Conservation (phyloP, 148 eudicot genomes). For the Chenopodium suecicum region DNA sequence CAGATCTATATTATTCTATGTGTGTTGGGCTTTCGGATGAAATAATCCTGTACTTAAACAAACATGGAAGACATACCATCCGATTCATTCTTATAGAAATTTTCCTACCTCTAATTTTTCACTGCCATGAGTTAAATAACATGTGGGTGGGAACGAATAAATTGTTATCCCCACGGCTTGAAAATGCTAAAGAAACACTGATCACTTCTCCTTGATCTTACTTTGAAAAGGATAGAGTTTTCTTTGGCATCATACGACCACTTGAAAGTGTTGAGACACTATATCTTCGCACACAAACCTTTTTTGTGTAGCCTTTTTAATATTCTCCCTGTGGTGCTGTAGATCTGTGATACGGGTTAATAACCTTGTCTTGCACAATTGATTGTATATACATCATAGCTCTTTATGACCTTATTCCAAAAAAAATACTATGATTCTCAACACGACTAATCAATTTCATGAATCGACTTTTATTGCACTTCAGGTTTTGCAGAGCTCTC, state of each 20-base stretch:
- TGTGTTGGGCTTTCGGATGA: background rate
- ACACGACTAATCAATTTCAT: constrained; percentile 1
- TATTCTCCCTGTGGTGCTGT: background rate
- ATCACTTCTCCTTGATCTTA: background rate
- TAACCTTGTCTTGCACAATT: background rate
- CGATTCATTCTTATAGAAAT: background rate
- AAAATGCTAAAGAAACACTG: background rate
- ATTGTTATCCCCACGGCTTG: background rate
- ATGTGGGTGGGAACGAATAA: background rate
- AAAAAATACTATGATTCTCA: background rate
- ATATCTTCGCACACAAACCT: background rate
- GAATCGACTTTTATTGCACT: background rate
- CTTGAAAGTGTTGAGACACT: background rate
- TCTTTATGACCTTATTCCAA: background rate
- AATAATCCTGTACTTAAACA: background rate
- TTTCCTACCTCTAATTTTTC: background rate
- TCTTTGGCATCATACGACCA: background rate
- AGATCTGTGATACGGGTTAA: background rate
- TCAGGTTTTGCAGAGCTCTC: constrained; percentile 20
- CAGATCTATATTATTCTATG: background rate
- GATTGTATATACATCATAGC: background rate
- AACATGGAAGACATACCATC: background rate
- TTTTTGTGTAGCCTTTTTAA: background rate
- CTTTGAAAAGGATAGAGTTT: too few relatives aligned
- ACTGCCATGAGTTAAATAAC: background rate